Conservation (phyloP, 176 grass and related monocot species). For the Aegilops tauschii region DNA sequence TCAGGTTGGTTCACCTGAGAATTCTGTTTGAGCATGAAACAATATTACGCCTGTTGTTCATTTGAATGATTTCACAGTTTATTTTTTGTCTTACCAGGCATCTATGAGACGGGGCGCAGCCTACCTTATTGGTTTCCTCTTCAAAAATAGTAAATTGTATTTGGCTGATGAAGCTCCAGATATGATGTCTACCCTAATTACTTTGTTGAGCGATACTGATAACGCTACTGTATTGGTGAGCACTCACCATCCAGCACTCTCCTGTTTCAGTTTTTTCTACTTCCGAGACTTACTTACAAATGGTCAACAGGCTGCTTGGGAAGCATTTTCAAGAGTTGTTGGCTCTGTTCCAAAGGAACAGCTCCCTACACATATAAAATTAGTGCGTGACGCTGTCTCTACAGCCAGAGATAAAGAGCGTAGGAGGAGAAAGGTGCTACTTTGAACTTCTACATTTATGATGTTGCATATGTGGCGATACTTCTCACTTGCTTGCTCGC, state of each 20-base stretch:
- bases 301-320: slow-evolving; percentile 76
- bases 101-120: slow-evolving; percentile 80
- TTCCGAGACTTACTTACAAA: slow-evolving; percentile 22
- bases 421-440: slow-evolving; percentile 79
- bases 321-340: slow-evolving; percentile 92
- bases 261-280: slow-evolving; percentile 22
- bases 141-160: slow-evolving; percentile 92
- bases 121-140: slow-evolving; percentile 91
- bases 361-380: slow-evolving; percentile 83
- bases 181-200: slow-evolving; percentile 85
- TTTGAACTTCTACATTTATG: slow-evolving; percentile 15
- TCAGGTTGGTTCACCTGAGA: slow-evolving; percentile 61
- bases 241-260: background rate
- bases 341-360: slow-evolving; percentile 84
- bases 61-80: slow-evolving; percentile 15
- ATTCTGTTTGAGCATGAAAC: slow-evolving; percentile 2
- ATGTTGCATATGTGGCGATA: slow-evolving; percentile 13
- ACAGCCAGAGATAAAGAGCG: slow-evolving; percentile 97
- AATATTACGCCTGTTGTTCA: background rate
- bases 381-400: slow-evolving; percentile 93
- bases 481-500: background rate
- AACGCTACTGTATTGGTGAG: slow-evolving; percentile 84
- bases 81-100: slow-evolving; percentile 49
- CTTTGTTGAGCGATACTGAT: slow-evolving; percentile 83
- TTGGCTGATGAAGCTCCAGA: slow-evolving; percentile 80